Base-by-base conservation (phyloP, 345 rosid genomes). In the Eucalyptus cladocalyx region DNA sequence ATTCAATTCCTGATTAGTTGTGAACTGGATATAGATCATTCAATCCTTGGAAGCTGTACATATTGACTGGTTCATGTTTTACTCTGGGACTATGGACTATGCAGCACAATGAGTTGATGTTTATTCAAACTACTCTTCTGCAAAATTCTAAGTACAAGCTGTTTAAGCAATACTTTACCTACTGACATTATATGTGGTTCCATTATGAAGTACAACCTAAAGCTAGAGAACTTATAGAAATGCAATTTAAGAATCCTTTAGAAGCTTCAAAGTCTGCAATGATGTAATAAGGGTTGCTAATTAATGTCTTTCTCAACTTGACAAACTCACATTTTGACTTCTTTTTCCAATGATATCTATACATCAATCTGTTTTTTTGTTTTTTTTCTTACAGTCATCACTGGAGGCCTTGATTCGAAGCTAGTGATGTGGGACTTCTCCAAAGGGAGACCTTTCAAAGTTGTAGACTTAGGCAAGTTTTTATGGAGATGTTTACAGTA, bases 391-490 rank as follows among this genome's bases (percentile, higher is more conserved):
- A 43, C 96, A 96, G 99, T 94, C 89, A 90, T 97, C 86, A 94
- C 97, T 83, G 99, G 98, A 89, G 99, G 99, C 88, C 95, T 97
- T 87, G 99, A 97, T 93, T 95, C 98, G 16, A 97, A 96, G 92
- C 96, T 97, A 88, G 87, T 96, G 89, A 92, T 94, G 92, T 97
- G 99, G 99, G 99, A 97, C 95, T 97, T 97, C 91, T 96, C 98
- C 80, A 96, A 94, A 91, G 99, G 98, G 47, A 95, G 97, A 28
- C 91, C 96, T 6, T 90, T 90, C 90, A 97, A 95, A 92, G 92
- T 91, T 90, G 80, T 97, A 87, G 98, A 97, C 91, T 95, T 97
- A 86, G 96, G 99, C 96, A 93, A 56, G 93, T 47, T 62, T 89
- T 65, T 24, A 40, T 88, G 26, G 11, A 21, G 47, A 18, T 86